A percentile compares a stretch with the other conserved stretches of the same genome.
These are phyloP conservation scores for Bipolaris sorokiniana DNA, from an alignment of 2,329 filamentous ascomycete genomes.

Conservation along the genomic window DNA sequence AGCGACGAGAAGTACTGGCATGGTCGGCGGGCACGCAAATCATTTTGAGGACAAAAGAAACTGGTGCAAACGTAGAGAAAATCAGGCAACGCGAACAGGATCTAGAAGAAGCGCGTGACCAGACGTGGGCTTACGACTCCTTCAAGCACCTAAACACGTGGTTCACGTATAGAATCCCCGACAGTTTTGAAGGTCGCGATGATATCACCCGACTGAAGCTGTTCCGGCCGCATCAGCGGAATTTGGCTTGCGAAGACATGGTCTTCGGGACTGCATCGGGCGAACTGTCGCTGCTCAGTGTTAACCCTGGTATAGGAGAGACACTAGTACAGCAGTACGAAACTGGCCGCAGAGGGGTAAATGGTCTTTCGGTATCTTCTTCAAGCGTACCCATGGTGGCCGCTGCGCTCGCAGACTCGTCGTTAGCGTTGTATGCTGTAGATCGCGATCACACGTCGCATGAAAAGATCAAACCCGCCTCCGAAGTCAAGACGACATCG, in stretches of 20 bases:
- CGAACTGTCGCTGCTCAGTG: slow-evolving; percentile 50
- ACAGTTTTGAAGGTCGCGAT: slow-evolving; percentile 60
- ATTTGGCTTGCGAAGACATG: slow-evolving; percentile 52
- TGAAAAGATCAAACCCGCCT: slow-evolving; percentile 28
- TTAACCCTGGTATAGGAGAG: slow-evolving; percentile 20
- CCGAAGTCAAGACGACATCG: slow-evolving; percentile 24
- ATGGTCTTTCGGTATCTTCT: slow-evolving; percentile 56
- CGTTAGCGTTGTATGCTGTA: slow-evolving; percentile 56
- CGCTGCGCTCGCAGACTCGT: slow-evolving; percentile 56
- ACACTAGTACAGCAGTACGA: slow-evolving; percentile 41
- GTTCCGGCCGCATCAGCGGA: slow-evolving; percentile 52
- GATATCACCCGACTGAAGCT: slow-evolving; percentile 66
- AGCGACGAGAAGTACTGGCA: slow-evolving; percentile 62
- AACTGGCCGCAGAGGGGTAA: slow-evolving; percentile 54
- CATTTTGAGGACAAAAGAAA: slow-evolving; percentile 57
- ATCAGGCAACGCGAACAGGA: slow-evolving; percentile 29
- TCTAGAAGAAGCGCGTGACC: slow-evolving; percentile 16
- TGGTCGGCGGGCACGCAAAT: slow-evolving; percentile 67
- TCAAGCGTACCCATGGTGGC: slow-evolving; percentile 56
- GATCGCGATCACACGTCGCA: slow-evolving; percentile 30
- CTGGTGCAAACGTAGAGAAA: slow-evolving; percentile 37
- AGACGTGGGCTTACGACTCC: slow-evolving; percentile 37
- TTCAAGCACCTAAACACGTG: slow-evolving; percentile 51
- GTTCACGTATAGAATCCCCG: slow-evolving; percentile 60
- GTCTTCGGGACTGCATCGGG: slow-evolving; percentile 64